Conservation (phyloP, 345 rosid genomes). For the Citrus hindsii region DNA sequence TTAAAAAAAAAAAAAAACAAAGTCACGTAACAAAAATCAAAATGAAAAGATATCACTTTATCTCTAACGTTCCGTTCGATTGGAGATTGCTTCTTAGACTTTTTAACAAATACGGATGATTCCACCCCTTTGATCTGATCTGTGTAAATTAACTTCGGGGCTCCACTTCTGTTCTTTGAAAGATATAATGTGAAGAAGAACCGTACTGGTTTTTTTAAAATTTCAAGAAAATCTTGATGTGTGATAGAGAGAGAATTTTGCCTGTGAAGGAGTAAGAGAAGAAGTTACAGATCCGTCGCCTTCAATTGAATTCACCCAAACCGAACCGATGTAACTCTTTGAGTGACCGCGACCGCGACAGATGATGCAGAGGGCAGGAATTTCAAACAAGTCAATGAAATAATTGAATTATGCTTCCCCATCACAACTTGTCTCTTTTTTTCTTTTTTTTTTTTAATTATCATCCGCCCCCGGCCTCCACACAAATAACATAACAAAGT, state of each 20-base stretch:
- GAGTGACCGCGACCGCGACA: conserved; percentile 9
- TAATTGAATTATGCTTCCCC: conserved; percentile 8
- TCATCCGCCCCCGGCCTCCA: too few species aligned
- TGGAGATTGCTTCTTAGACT: conserved; percentile 14
- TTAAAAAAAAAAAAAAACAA: neutral
- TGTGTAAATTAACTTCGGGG: conserved; percentile 11
- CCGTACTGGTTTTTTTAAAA: conserved; percentile 6
- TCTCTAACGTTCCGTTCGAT: neutral
- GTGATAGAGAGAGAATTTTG: neutral
- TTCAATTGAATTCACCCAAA: conserved; percentile 25
- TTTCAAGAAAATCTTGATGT: conserved; percentile 1
- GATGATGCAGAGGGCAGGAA: conserved; percentile 8
- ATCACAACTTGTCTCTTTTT: neutral
- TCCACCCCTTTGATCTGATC: neutral
- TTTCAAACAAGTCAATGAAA: conserved; percentile 12
- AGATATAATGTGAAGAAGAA: neutral
- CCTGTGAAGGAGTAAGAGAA: neutral
- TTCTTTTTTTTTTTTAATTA: too few species aligned
- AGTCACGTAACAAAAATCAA: neutral
- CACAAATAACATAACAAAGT: too few species aligned
- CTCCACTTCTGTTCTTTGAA: conserved; percentile 18
- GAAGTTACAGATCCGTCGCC: conserved; percentile 17
- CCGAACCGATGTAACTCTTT: conserved; percentile 9
- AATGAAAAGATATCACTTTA: neutral
- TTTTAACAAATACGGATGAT: conserved; percentile 1